These are phyloP conservation scores for Syzygium malaccense DNA, from an alignment of 441 rosid genomes.

Conservation along the genomic window DNA sequence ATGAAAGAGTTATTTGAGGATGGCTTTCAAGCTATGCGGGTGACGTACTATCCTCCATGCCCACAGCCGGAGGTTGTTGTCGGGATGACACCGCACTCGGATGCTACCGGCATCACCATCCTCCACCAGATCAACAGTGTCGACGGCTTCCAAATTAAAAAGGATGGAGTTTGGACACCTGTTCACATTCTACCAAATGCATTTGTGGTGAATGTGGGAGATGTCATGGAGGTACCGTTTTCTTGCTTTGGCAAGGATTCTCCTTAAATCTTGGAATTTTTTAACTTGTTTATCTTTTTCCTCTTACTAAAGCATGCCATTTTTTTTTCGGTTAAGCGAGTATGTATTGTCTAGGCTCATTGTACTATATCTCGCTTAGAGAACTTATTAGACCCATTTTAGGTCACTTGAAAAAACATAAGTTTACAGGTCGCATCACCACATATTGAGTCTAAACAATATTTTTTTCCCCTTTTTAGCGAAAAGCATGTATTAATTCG, in stretches of 20 bases:
- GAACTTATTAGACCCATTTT: background rate
- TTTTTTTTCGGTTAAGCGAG: background rate
- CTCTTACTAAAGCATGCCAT: background rate
- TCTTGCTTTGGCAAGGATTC: background rate
- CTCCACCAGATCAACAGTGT: constrained; percentile 21
- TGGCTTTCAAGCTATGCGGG: constrained; percentile 30
- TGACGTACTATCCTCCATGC: constrained; percentile 44
- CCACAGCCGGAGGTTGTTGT: constrained; percentile 6
- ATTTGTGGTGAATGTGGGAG: constrained; percentile 28
- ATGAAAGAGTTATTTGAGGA: constrained; percentile 25
- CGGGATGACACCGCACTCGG: background rate
- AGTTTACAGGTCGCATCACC: background rate
- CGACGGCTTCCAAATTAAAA: constrained; percentile 28
- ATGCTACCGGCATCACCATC: constrained; percentile 21
- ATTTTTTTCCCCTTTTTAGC: background rate
- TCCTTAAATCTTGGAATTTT: background rate
- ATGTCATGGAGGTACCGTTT: constrained; percentile 28
- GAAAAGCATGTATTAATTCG: background rate
- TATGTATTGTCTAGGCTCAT: background rate
- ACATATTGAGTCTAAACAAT: background rate
- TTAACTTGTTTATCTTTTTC: background rate
- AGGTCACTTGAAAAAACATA: background rate
- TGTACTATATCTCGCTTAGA: background rate
- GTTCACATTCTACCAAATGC: constrained; percentile 24
- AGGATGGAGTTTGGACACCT: constrained; percentile 16